Conservation (phyloP, 75 land plant species). For the Larix kaempferi region DNA sequence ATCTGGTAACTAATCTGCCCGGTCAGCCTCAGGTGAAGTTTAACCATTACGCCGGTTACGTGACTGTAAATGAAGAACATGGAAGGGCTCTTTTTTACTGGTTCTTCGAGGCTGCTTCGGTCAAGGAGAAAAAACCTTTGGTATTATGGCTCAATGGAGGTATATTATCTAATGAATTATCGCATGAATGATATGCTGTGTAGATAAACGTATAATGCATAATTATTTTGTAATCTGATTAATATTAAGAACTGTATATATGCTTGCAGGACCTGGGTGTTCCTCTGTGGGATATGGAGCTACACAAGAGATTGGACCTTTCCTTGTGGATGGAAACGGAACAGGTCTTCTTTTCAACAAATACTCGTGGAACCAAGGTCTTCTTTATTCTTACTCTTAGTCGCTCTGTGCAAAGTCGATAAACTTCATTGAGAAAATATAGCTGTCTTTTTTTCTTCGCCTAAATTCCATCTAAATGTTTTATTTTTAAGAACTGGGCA, state of each 20-base stretch:
- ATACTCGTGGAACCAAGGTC: slow-evolving; percentile 76
- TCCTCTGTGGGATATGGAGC: slow-evolving; percentile 91
- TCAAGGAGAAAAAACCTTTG: slow-evolving; percentile 48
- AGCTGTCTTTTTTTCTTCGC: too few species aligned
- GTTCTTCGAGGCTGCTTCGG: slow-evolving; percentile 67
- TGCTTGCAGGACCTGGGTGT: slow-evolving; percentile 80
- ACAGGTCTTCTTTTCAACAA: slow-evolving; percentile 40
- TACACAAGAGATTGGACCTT: slow-evolving; percentile 81
- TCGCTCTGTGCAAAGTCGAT: too few species aligned
- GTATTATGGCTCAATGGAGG: slow-evolving; percentile 95
- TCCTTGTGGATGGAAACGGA: slow-evolving; percentile 40
- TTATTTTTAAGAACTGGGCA: too few species aligned
- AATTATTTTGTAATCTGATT: neutral
- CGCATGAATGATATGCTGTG: too few species aligned
- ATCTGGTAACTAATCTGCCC: slow-evolving; percentile 33
- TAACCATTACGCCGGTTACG: slow-evolving; percentile 81
- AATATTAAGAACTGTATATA: neutral
- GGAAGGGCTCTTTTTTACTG: slow-evolving; percentile 90
- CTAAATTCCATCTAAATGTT: too few species aligned
- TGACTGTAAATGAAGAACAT: slow-evolving; percentile 51
- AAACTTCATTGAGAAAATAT: too few species aligned
- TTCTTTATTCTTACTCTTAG: too few species aligned
- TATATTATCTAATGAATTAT: neutral
- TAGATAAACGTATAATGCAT: neutral
- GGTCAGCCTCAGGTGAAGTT: slow-evolving; percentile 77